A percentile compares a stretch with the other conserved stretches of the same genome.
Conservation (phyloP, 148 eudicot species). For the Hydrangea macrophylla region DNA sequence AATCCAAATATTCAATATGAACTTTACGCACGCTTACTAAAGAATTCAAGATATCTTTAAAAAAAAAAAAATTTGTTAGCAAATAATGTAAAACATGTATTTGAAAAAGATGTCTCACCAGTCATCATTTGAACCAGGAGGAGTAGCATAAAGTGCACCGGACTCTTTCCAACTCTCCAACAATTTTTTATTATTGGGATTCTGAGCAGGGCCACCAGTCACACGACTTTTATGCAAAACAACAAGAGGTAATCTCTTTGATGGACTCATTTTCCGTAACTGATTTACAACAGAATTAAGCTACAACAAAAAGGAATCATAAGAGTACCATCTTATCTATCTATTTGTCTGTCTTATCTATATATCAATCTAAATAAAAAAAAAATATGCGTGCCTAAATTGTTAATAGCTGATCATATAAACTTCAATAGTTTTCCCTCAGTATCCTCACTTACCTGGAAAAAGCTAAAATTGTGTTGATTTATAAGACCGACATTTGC, state of each 20-base stretch:
- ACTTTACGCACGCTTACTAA: too few species aligned
- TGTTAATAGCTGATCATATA: too few species aligned
- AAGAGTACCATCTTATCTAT: too few species aligned
- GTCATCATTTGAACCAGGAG: constrained; percentile 75
- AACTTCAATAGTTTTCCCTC: too few species aligned
- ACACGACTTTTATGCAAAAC: constrained; percentile 56
- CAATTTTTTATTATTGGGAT: constrained; percentile 42
- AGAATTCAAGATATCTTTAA: too few species aligned
- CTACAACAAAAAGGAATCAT: constrained; percentile 27
- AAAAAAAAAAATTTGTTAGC: too few species aligned
- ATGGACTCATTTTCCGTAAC: constrained; percentile 42
- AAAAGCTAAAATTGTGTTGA: constrained; percentile 36
- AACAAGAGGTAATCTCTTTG: constrained; percentile 60
- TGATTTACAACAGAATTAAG: constrained; percentile 46
- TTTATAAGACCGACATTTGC: constrained; percentile 57
- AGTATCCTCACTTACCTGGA: constrained; percentile 31
- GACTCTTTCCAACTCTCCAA: constrained; percentile 56
- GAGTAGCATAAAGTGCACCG: constrained; percentile 63
- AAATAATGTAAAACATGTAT: too few species aligned
- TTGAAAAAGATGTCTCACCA: constrained; percentile 33
- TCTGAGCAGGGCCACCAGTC: constrained; percentile 43
- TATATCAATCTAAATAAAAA: too few species aligned
- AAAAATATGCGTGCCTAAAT: too few species aligned
- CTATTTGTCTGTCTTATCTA: too few species aligned
- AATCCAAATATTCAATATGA: too few species aligned